Evolutionary conservation across 2,329 filamentous ascomycete species (phyloP).

Genomic region (Verticillium zaregamsianum): DNA sequence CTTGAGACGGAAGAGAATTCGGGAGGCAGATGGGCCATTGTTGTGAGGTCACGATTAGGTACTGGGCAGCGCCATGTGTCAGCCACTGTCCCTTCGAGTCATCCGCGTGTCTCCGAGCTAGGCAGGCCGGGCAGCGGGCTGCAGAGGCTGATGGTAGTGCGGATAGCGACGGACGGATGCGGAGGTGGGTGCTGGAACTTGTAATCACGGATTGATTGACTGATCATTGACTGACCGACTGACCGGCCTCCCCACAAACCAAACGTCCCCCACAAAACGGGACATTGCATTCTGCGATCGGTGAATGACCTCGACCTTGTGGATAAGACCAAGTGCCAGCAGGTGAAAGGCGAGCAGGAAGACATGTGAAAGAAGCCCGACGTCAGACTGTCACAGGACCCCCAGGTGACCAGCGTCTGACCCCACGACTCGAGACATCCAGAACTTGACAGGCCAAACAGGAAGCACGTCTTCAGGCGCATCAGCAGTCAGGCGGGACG

Average conservation of each 20-base stretch:
- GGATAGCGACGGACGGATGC: neutral
- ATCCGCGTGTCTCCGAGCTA: neutral
- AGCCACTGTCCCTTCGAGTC: neutral
- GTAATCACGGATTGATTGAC: no score
- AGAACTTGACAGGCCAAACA: neutral
- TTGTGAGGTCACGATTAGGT: neutral
- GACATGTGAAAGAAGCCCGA: neutral
- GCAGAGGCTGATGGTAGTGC: neutral
- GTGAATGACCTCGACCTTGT: neutral
- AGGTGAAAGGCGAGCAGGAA: neutral
- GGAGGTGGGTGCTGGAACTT: neutral
- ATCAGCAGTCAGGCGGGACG: neutral
- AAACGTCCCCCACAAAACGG: neutral
- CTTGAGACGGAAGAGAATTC: neutral
- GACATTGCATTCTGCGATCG: neutral
- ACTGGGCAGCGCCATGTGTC: neutral
- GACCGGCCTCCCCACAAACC: neutral
- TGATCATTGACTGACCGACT: neutral
- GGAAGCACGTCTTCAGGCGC: conserved; percentile 1
- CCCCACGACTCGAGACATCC: neutral
- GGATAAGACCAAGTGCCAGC: no score
- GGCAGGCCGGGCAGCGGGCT: neutral
- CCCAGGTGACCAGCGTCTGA: neutral
- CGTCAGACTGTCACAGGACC: neutral
- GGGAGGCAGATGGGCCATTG: neutral